Evolutionary conservation across 257 asterid species (phyloP).

Genomic region (Cinchona pubescens): DNA sequence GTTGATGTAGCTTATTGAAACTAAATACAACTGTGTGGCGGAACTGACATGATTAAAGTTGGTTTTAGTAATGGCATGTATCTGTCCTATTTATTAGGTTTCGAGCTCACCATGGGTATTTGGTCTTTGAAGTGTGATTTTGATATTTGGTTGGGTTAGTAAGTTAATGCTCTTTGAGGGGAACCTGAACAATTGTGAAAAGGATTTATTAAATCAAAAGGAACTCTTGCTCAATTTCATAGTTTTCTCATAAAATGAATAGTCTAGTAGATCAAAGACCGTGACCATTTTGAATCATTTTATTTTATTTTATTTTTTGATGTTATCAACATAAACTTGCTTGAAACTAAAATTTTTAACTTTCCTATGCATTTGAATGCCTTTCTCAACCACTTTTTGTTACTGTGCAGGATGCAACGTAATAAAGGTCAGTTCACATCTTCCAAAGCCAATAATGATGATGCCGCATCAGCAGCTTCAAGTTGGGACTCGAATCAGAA

Average conservation of each 20-base stretch:
- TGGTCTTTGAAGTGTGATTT: background rate
- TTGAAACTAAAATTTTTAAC: background rate
- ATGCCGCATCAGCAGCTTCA: conserved; percentile 54
- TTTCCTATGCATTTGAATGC: background rate
- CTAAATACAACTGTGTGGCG: background rate
- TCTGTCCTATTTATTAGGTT: background rate
- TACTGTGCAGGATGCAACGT: conserved; percentile 59
- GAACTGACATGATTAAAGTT: background rate
- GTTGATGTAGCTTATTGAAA: background rate
- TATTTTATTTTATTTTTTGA: background rate
- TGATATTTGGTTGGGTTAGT: background rate
- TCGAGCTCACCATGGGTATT: background rate
- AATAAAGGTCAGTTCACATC: conserved; percentile 79
- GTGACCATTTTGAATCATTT: background rate
- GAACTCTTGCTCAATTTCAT: background rate
- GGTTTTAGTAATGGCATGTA: background rate
- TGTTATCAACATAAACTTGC: background rate
- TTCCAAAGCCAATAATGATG: conserved; percentile 56
- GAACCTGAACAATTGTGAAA: background rate
- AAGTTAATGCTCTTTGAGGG: background rate
- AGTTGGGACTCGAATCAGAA: conserved; percentile 63
- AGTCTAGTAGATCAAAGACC: too few relatives aligned
- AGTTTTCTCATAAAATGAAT: background rate
- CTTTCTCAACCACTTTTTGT: conserved; percentile 13
- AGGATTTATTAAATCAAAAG: background rate